Conservation (phyloP, 768 basidiomycete genomes). For the Ephemerocybe angulata region DNA sequence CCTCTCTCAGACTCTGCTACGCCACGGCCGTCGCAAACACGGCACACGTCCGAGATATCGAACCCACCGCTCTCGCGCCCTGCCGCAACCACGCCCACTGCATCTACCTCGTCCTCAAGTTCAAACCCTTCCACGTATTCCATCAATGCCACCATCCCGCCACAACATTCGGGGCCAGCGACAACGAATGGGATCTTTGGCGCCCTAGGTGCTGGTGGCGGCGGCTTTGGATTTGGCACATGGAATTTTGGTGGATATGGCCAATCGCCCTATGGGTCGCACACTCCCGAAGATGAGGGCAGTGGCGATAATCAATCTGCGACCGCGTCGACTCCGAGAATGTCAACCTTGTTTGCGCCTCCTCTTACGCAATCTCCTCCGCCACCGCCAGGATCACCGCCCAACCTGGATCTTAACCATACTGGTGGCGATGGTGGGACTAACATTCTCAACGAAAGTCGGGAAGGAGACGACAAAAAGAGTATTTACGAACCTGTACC, state of each 20-base stretch:
- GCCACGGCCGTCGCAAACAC: neutral
- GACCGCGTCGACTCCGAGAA: constrained; percentile 12
- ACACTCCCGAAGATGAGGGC: neutral
- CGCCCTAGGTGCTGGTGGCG: neutral
- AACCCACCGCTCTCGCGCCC: neutral
- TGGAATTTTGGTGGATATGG: constrained; percentile 44
- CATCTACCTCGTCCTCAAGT: neutral
- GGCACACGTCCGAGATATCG: neutral
- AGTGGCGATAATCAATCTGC: neutral
- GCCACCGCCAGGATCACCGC: neutral
- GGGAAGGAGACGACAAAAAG: neutral
- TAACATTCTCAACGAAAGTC: neutral
- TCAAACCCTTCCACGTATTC: neutral
- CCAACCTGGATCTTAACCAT: neutral
- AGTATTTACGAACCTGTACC: neutral
- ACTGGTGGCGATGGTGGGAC: neutral
- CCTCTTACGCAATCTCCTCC: neutral
- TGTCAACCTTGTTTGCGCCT: constrained; percentile 12
- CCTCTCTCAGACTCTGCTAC: constrained; percentile 16
- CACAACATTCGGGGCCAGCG: neutral
- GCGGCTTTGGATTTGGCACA: constrained; percentile 10
- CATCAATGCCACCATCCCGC: neutral
- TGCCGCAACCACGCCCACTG: neutral
- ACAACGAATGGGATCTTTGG: neutral
- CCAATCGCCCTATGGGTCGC: constrained; percentile 30